Evolutionary conservation across 2,329 filamentous ascomycete species (phyloP).

Genomic region (Aspergillus caelatus): DNA sequence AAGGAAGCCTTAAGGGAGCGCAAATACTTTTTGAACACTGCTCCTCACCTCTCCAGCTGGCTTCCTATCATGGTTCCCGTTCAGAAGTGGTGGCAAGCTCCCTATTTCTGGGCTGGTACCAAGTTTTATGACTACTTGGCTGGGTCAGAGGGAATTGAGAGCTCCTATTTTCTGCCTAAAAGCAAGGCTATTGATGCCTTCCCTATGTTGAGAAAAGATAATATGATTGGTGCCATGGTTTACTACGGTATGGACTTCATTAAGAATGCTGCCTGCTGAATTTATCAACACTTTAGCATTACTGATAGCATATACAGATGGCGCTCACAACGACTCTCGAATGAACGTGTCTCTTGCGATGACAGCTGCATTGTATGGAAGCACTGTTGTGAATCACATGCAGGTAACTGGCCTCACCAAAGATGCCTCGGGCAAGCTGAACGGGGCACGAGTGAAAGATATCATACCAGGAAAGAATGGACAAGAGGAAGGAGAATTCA

Average conservation of each 20-base stretch:
- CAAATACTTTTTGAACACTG: constrained; percentile 80
- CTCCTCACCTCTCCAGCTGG: constrained; percentile 78
- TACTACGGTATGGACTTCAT: constrained; percentile 67
- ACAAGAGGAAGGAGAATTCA: constrained; percentile 64
- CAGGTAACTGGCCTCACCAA: constrained; percentile 79
- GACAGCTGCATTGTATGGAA: constrained; percentile 85
- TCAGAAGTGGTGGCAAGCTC: constrained; percentile 81
- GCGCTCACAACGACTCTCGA: constrained; percentile 86
- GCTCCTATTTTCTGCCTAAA: constrained; percentile 82
- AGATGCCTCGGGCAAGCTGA: constrained; percentile 71
- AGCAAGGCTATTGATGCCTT: constrained; percentile 86
- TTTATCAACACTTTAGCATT: neutral
- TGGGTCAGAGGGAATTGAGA: constrained; percentile 84
- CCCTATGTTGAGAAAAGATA: constrained; percentile 81
- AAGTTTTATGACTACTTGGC: constrained; percentile 86
- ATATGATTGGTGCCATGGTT: constrained; percentile 78
- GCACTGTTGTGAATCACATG: constrained; percentile 80
- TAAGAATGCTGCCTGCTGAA: neutral
- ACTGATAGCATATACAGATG: constrained; percentile 56
- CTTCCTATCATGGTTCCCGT: constrained; percentile 82
- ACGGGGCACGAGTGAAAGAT: constrained; percentile 74
- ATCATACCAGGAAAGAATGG: constrained; percentile 68
- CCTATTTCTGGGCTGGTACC: constrained; percentile 70
- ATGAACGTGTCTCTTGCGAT: constrained; percentile 90
- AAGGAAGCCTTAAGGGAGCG: constrained; percentile 80